Evolutionary conservation across 345 rosid genomes (phyloP).

Genomic region (Lepidium aucheri): DNA sequence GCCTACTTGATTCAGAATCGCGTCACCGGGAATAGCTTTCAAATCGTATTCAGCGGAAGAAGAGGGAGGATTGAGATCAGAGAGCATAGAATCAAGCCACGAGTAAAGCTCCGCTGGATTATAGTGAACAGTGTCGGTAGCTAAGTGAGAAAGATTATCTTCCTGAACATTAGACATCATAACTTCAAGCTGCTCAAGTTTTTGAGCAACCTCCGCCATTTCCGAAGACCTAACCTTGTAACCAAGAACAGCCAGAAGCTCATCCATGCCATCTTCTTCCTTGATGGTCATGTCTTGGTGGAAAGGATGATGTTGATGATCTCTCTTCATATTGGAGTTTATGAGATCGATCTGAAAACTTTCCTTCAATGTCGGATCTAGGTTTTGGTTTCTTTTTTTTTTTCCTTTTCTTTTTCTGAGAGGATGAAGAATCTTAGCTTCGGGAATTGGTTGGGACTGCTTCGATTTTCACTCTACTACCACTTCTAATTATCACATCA

Average conservation of each 20-base stretch:
- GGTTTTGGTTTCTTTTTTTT: background rate
- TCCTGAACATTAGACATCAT: slow-evolving; percentile 52
- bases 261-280: slow-evolving; percentile 61
- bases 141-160: slow-evolving; percentile 49
- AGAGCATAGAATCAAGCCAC: slow-evolving; percentile 62
- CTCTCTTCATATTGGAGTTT: slow-evolving; percentile 36
- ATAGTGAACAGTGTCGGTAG: slow-evolving; percentile 54
- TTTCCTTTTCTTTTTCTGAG: background rate
- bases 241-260: slow-evolving; percentile 56
- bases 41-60: slow-evolving; percentile 39
- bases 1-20: slow-evolving; percentile 19
- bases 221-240: slow-evolving; percentile 64
- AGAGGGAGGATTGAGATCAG: slow-evolving; percentile 42
- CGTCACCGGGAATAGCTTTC: slow-evolving; percentile 69
- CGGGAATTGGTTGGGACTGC: slow-evolving; percentile 21
- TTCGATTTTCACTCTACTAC: slow-evolving; percentile 12
- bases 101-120: slow-evolving; percentile 67
- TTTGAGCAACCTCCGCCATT: slow-evolving; percentile 77
- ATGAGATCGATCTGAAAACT: background rate
- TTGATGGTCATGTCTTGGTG: slow-evolving; percentile 37
- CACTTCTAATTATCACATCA: slow-evolving; percentile 22
- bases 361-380: slow-evolving; percentile 16
- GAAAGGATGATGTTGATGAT: slow-evolving; percentile 21
- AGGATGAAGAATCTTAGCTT: slow-evolving; percentile 36
- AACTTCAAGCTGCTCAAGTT: slow-evolving; percentile 67